phyloP scores from a whole-genome alignment of 176 grass and related monocot species.

The Avena sativa region DNA sequence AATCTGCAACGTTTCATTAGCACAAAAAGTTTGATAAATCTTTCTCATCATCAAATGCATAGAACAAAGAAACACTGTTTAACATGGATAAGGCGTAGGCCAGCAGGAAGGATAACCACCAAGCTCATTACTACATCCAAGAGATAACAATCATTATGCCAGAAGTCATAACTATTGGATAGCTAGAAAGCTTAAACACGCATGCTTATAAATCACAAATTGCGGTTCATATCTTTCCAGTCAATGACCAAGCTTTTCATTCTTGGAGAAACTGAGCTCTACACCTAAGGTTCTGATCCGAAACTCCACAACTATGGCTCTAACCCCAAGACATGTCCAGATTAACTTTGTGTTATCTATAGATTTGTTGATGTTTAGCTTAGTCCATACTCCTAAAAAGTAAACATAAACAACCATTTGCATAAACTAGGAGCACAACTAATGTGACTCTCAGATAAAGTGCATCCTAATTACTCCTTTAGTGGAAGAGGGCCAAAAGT shows the following conservation, averaged over 20 bases:
- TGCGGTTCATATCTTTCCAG: background rate
- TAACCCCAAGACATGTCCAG: background rate
- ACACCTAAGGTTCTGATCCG: background rate
- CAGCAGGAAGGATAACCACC: background rate
- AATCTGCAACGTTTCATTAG: conserved; percentile 54
- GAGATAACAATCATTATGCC: background rate
- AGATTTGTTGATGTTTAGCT: background rate
- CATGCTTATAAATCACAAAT: background rate
- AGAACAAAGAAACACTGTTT: background rate
- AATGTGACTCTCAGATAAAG: background rate
- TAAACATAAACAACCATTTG: background rate
- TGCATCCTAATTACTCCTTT: background rate
- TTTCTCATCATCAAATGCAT: background rate
- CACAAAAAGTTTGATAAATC: conserved; percentile 14
- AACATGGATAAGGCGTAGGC: background rate
- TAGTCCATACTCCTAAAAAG: background rate
- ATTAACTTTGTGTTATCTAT: background rate
- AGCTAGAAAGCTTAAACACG: background rate
- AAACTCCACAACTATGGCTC: background rate
- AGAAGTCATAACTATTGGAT: background rate
- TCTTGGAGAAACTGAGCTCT: background rate
- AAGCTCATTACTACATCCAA: background rate
- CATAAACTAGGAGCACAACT: background rate
- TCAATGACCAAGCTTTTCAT: background rate
- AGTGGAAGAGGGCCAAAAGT: background rate